phyloP scores from a whole-genome alignment of 495 filamentous ascomycete species.

The Hypoxylon intermedium region DNA sequence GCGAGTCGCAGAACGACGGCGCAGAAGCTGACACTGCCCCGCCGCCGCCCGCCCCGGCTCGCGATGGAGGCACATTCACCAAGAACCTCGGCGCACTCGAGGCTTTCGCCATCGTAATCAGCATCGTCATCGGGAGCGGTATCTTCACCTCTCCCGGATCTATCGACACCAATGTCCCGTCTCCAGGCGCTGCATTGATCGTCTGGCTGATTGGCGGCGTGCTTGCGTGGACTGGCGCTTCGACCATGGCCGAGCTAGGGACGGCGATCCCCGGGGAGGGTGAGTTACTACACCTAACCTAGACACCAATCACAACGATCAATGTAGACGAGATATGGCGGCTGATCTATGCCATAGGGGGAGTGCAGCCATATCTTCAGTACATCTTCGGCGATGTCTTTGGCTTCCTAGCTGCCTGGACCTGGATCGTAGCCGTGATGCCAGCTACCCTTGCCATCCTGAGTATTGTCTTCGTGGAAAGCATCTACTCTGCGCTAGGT shows the following conservation, averaged over 20 bases:
- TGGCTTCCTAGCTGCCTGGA: constrained; percentile 64
- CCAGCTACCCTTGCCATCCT: constrained; percentile 64
- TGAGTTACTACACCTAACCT: constrained; percentile 28
- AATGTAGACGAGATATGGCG: not conserved
- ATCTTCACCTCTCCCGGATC: constrained; percentile 64
- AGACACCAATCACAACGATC: not conserved
- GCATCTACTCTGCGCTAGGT: constrained; percentile 56
- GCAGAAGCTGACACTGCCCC: constrained; percentile 5
- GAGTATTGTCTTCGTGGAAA: constrained; percentile 66
- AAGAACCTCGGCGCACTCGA: constrained; percentile 57
- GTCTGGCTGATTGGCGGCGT: constrained; percentile 61
- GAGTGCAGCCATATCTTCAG: constrained; percentile 62
- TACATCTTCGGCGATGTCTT: constrained; percentile 63
- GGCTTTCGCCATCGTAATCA: constrained; percentile 62
- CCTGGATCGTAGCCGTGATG: constrained; percentile 65
- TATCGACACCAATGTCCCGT: constrained; percentile 64
- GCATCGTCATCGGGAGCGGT: constrained; percentile 63
- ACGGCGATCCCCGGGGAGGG: constrained; percentile 60
- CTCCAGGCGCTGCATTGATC: constrained; percentile 58
- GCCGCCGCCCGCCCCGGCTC: constrained; percentile 5
- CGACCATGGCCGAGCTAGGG: constrained; percentile 62
- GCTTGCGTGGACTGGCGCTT: constrained; percentile 64
- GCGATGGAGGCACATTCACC: constrained; percentile 48
- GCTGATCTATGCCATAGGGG: constrained; percentile 41
- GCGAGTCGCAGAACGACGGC: constrained; percentile 7